Percentiles rank a stretch among this genome's conserved stretches.
These are phyloP conservation scores for Colletotrichum sp. DNA, from an alignment of 2,329 filamentous ascomycete species.

Conservation along the genomic window DNA sequence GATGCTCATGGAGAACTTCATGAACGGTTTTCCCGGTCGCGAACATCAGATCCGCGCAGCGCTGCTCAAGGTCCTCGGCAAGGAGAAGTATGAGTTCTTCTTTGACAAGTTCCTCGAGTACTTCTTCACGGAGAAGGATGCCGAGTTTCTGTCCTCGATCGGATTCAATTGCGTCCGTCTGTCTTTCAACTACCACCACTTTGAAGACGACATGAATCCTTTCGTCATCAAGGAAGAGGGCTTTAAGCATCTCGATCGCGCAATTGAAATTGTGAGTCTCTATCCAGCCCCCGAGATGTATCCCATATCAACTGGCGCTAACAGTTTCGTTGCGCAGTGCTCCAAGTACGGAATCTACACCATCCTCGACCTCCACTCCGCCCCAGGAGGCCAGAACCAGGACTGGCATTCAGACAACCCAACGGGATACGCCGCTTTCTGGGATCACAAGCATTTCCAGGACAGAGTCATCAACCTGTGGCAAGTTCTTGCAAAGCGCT, in stretches of 20 bases:
- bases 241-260: conserved; percentile 53
- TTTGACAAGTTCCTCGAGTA: conserved; percentile 62
- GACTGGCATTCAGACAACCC: conserved; percentile 52
- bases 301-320: neutral
- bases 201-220: conserved; percentile 58
- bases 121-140: conserved; percentile 65
- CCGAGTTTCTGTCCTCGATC: conserved; percentile 59
- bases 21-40: conserved; percentile 65
- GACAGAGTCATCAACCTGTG: conserved; percentile 49
- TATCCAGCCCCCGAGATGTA: neutral
- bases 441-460: conserved; percentile 52
- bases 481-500: conserved; percentile 45
- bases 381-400: conserved; percentile 51
- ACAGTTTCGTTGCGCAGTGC: conserved; percentile 27
- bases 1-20: conserved; percentile 65
- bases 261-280: conserved; percentile 42
- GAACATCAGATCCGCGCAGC: conserved; percentile 61
- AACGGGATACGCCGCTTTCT: conserved; percentile 45
- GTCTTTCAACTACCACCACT: conserved; percentile 66
- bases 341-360: conserved; percentile 46
- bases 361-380: conserved; percentile 50
- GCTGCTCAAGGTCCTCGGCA: conserved; percentile 57
- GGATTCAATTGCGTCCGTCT: conserved; percentile 64
- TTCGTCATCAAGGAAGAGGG: conserved; percentile 50
- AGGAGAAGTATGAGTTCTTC: conserved; percentile 64